Percentiles rank a stretch among this genome's conserved stretches.
phyloP scores from a whole-genome alignment of 2,329 filamentous ascomycete genomes.

The Hansfordia pulvinata region DNA sequence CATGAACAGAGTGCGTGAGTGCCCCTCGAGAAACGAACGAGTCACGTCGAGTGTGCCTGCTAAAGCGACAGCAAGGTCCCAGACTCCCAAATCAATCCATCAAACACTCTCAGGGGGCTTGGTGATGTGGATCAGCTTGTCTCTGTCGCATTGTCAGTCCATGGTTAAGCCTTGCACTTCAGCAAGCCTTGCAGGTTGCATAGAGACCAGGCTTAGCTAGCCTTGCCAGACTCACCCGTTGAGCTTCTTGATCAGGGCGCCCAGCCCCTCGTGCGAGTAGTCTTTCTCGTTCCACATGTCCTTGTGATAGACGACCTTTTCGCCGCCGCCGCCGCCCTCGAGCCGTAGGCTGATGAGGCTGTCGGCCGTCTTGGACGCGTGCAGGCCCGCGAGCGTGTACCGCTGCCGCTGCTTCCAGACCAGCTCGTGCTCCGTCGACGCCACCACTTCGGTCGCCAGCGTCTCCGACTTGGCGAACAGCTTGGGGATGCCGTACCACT shows the following conservation, averaged over 20 bases:
- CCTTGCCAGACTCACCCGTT: slow-evolving; percentile 21
- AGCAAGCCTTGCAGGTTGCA: too few species aligned
- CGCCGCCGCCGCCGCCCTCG: slow-evolving; percentile 15
- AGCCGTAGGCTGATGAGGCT: slow-evolving; percentile 24
- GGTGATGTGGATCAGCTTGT: too few species aligned
- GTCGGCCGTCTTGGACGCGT: slow-evolving; percentile 22
- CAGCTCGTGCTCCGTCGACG: slow-evolving; percentile 21
- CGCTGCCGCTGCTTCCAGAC: slow-evolving; percentile 33
- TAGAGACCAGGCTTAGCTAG: too few species aligned
- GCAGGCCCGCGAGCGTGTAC: slow-evolving; percentile 25
- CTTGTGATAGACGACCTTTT: slow-evolving; percentile 30
- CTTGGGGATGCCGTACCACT: slow-evolving; percentile 33
- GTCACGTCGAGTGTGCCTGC: too few species aligned
- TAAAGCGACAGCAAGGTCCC: too few species aligned
- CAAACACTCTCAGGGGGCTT: too few species aligned
- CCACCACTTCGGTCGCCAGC: slow-evolving; percentile 24
- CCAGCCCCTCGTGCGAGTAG: slow-evolving; percentile 29
- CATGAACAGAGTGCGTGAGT: too few species aligned
- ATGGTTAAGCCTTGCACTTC: too few species aligned
- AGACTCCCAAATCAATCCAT: too few species aligned
- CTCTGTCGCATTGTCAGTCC: too few species aligned
- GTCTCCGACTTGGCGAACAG: slow-evolving; percentile 24
- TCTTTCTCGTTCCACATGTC: slow-evolving; percentile 36
- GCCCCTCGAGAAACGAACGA: too few species aligned
- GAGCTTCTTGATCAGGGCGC: slow-evolving; percentile 31